Percentiles rank a stretch among this genome's conserved stretches.
Conservation (phyloP, 2,329 filamentous ascomycete species). For the Ophiocordyceps camponoti-rufipedis region DNA sequence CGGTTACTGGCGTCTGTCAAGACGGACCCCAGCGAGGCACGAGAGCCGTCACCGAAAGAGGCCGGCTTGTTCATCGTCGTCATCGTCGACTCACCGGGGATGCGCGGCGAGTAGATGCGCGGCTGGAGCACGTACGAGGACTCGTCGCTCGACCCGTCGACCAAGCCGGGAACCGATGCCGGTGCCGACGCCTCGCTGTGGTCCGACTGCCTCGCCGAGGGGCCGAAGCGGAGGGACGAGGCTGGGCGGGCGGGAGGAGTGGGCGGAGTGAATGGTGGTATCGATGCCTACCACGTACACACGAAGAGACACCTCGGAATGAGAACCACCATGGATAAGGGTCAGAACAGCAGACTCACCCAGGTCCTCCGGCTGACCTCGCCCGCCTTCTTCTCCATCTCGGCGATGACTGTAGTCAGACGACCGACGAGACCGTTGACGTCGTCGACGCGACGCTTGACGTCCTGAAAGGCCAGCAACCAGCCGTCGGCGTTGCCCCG, state of each 20-base stretch:
- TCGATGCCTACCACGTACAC: constrained; percentile 4
- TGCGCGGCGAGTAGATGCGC: constrained; percentile 32
- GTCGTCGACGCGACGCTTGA: constrained; percentile 54
- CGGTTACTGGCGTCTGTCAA: constrained; percentile 36
- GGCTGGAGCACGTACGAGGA: constrained; percentile 36
- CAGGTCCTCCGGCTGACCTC: constrained; percentile 63
- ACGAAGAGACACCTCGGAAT: neutral
- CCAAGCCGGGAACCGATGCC: neutral
- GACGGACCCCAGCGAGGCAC: constrained; percentile 33
- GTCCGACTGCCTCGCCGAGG: constrained; percentile 1
- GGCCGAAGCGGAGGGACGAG: constrained; percentile 6
- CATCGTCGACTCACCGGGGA: neutral
- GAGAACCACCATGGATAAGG: neutral
- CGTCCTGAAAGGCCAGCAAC: constrained; percentile 59
- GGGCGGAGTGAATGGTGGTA: constrained; percentile 6
- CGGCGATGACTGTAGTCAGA: constrained; percentile 58
- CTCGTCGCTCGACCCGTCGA: constrained; percentile 11
- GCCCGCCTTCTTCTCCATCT: constrained; percentile 74
- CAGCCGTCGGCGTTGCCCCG: constrained; percentile 83
- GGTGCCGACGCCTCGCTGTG: neutral
- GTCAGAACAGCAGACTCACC: constrained; percentile 27
- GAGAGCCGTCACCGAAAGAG: constrained; percentile 14
- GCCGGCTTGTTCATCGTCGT: neutral
- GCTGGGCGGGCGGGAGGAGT: constrained; percentile 2
- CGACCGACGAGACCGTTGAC: constrained; percentile 53